Base-by-base conservation (phyloP, 345 rosid genomes). In the Populus simonii region DNA sequence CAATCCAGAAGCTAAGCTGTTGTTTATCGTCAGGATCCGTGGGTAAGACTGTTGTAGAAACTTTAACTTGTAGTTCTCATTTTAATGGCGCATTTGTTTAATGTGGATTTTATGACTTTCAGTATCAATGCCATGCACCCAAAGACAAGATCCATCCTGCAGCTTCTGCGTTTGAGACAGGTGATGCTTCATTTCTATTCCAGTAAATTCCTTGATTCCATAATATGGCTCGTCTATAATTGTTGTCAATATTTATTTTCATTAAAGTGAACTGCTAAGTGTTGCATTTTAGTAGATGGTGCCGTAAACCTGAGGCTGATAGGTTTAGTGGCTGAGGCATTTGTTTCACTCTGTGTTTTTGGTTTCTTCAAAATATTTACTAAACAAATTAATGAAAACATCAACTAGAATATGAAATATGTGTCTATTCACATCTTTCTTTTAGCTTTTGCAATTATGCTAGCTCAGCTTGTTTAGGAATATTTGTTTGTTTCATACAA, bases 61-160 rank as follows among this genome's bases (percentile, higher is more conserved):
- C 1, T 36, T 74, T 43, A 10, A 13, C 29, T 38, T 74, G 7
- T 5, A 9, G 43, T 39, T 68, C 27, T 59, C 23, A 23, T 3
- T 10, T 59, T 59, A 23, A 9, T 59, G 29, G 29, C 11, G 4
- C 7, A 59, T 59, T n/a, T 59, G 15, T 23, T 59, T 23, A 59
- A 59, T 59, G 27, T 10, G 65, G 65, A 59, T 18, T 33, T 38
- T 66, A 9, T 6, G 55, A 3, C 27, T 80, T 75, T 69, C 83
- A 93, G 98, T 84, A 93, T 94, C 81, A 94, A 94, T 73, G 97
- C 97, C 0, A 90, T 94, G 85, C 89, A 91, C 79, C 97, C 97
- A 0, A 93, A 89, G 87, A 89, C 97, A 1, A 89, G 90, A 76
- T 90, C 86, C 84, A 93, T 94, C 71, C 83, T 94, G 86, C 98